Base-by-base conservation (phyloP, 1,284 basidiomycete species). In the Neonothopanus nambi region DNA sequence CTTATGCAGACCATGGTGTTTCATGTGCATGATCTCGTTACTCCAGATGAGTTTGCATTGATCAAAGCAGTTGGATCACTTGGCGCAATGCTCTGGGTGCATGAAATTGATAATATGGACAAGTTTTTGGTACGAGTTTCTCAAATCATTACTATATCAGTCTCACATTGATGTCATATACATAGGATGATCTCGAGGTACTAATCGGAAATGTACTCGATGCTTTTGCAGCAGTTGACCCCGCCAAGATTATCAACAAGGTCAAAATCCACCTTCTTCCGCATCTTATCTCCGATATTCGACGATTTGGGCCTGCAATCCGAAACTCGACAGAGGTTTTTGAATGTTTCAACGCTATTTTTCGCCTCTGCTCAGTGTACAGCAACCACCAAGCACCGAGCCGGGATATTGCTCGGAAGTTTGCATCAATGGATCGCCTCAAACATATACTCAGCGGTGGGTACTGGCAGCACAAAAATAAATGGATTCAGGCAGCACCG, bases 341-440 rank as follows among this genome's bases (percentile, higher is more conserved):
- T 58, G 71, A 75, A 18, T 40, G 37, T 13, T 76, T 64, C 57
- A 75, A 76, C 58, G 60, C 61, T 1, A 58, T 75, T 0, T 75
- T 77, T 48, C 65, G 69, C 0, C 28, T 64, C 3, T 70, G 67
- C 40, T 69, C 66, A 20, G 56, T 74, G 6, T 56, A 67, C 0
- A 68, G 63, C 9, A 75, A 75, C 52, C 69, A 68, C 36, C 66
- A 63, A 7, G 63, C 73, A 8, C 74, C 73, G 1, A 72, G 71
- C 48, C 65, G 59, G 15, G 68, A 77, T 50, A 76, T 75, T 54
- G 69, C 70, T 0, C 24, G 44, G 0, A 61, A 62, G 13, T 55
- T 70, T 18, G 64, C 61, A 4, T 61, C 61, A 24, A 59, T 70
- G 57, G 73, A 73, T 15, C 50, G 57, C 1, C 56, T 72, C 41